phyloP scores from a whole-genome alignment of 495 filamentous ascomycete species.

The Lophiostoma macrostomum region DNA sequence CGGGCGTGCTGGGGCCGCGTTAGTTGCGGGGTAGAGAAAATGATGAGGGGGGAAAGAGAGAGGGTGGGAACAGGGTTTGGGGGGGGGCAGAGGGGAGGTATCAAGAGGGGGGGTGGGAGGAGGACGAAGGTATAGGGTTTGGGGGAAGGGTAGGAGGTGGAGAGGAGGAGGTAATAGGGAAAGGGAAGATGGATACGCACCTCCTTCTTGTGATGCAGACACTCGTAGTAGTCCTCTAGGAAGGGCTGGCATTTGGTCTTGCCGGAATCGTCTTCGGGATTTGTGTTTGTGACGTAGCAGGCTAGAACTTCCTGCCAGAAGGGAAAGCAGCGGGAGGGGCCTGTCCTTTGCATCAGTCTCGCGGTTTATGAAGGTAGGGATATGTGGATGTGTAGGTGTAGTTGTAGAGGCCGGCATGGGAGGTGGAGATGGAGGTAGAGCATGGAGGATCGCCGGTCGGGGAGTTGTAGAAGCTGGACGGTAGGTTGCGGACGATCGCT shows the following conservation, averaged over 20 bases:
- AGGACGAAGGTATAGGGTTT: background rate
- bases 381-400: background rate
- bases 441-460: no score
- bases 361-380: background rate
- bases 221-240: slow-evolving; percentile 97
- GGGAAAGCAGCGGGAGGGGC: slow-evolving; percentile 88
- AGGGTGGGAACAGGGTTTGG: background rate
- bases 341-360: slow-evolving; percentile 44
- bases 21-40: background rate
- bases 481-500: no score
- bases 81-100: background rate
- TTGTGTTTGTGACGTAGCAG: slow-evolving; percentile 49
- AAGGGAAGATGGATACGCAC: slow-evolving; percentile 51
- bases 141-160: background rate
- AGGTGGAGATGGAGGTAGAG: no score
- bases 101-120: background rate
- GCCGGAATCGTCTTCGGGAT: slow-evolving; percentile 63
- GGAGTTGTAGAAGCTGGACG: no score
- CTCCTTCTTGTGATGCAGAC: slow-evolving; percentile 97
- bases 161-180: background rate
- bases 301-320: slow-evolving; percentile 78
- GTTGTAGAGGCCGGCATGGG: background rate
- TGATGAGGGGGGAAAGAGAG: background rate
- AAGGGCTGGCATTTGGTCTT: slow-evolving; percentile 88
- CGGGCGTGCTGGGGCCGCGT: slow-evolving; percentile 63